Evolutionary conservation across 148 eudicot genomes (phyloP).

Genomic region (Vaccinium macrocarpon): DNA sequence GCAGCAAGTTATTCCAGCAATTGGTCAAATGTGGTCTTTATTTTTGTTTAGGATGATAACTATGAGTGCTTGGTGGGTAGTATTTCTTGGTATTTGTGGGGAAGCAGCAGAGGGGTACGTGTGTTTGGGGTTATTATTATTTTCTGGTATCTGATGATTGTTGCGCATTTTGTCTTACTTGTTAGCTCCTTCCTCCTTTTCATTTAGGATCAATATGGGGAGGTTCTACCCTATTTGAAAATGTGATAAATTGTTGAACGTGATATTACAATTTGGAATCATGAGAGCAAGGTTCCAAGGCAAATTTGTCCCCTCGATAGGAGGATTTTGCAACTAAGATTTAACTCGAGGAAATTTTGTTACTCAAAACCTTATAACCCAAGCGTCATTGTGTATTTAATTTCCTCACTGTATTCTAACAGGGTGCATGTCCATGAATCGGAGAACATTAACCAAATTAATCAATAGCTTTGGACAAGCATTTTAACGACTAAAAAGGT

Average conservation of each 20-base stretch:
- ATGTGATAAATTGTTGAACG: not conserved
- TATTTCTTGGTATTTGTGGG: not conserved
- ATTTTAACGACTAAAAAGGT: not conserved
- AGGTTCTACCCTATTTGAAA: not conserved
- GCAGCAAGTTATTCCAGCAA: constrained; percentile 11
- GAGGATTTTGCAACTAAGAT: not conserved
- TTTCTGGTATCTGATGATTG: not conserved
- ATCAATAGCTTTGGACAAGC: not conserved
- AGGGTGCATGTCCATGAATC: not conserved
- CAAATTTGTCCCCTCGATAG: not conserved
- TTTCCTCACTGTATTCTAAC: not conserved
- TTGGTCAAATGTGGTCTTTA: not conserved
- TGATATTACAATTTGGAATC: not conserved
- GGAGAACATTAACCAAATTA: not conserved
- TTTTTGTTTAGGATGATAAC: not conserved
- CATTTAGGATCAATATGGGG: not conserved
- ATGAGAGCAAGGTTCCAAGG: not conserved
- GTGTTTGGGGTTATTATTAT: not conserved
- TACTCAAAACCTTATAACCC: not conserved
- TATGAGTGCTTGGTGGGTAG: not conserved
- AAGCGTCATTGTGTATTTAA: not conserved
- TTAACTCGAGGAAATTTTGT: not conserved
- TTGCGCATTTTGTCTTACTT: not conserved
- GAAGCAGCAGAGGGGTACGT: no score
- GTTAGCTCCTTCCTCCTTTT: not conserved